A percentile compares a stretch with the other conserved stretches of the same genome.
These are phyloP conservation scores for Ceratobasidium sp. DNA, from an alignment of 1,284 basidiomycete genomes.

Conservation along the genomic window DNA sequence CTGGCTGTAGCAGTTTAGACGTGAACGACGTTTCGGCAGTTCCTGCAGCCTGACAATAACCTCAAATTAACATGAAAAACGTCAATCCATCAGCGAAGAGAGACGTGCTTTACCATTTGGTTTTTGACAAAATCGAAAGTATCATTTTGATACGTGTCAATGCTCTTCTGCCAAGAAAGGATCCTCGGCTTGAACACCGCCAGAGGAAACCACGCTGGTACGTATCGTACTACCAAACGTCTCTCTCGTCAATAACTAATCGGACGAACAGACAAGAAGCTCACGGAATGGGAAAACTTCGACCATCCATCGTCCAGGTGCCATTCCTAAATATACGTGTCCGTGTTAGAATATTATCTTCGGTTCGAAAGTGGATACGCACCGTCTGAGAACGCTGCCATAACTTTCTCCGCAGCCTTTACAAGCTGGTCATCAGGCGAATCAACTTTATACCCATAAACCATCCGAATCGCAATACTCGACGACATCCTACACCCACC, in stretches of 20 bases:
- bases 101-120: slow-evolving; percentile 51
- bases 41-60: slow-evolving; percentile 52
- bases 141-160: slow-evolving; percentile 51
- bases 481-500: slow-evolving; percentile 27
- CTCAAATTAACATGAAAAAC: not conserved
- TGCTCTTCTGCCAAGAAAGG: slow-evolving; percentile 49
- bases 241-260: not conserved
- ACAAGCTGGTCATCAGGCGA: slow-evolving; percentile 30
- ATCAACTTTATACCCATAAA: slow-evolving; percentile 38
- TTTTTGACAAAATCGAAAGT: slow-evolving; percentile 53
- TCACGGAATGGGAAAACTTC: slow-evolving; percentile 34
- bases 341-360: not conserved
- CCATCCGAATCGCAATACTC: slow-evolving; percentile 35
- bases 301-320: slow-evolving; percentile 39
- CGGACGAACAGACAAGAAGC: not conserved
- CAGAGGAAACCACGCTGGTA: slow-evolving; percentile 56
- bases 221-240: slow-evolving; percentile 51
- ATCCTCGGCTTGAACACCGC: slow-evolving; percentile 53
- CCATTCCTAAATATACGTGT: not conserved
- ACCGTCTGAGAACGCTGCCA: slow-evolving; percentile 38
- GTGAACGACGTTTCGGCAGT: slow-evolving; percentile 54
- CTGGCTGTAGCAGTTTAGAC: slow-evolving; percentile 51
- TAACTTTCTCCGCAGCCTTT: slow-evolving; percentile 17
- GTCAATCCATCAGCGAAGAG: not conserved
- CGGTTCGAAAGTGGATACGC: not conserved